phyloP scores from a whole-genome alignment of 768 basidiomycete species.

The Coprinellus micaceus region DNA sequence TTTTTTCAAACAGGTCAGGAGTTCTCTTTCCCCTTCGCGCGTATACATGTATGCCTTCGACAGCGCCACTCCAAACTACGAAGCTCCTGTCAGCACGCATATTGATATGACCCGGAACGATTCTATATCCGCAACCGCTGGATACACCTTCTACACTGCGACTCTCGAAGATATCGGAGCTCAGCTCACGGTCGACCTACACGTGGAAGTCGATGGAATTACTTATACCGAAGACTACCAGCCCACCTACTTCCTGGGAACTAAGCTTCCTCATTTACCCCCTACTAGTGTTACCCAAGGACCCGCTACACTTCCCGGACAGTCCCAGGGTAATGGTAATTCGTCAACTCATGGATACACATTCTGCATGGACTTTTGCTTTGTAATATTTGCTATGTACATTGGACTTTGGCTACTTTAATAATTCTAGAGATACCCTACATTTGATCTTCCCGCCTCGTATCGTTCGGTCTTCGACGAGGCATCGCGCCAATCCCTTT shows the following conservation, averaged over 20 bases:
- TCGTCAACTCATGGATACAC: background rate
- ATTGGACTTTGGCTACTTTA: background rate
- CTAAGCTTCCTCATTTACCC: slow-evolving; percentile 10
- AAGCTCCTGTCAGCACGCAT: slow-evolving; percentile 1
- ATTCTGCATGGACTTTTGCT: background rate
- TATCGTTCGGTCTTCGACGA: background rate
- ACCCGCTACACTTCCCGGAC: background rate
- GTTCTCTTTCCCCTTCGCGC: slow-evolving; percentile 8
- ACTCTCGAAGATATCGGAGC: slow-evolving; percentile 7
- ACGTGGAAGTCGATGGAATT: slow-evolving; percentile 8
- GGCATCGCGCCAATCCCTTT: background rate
- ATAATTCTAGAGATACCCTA: background rate
- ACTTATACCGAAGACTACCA: slow-evolving; percentile 13
- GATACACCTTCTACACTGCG: slow-evolving; percentile 13
- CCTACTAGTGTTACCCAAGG: slow-evolving; percentile 7
- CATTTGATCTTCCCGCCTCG: background rate
- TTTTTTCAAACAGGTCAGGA: slow-evolving; percentile 7
- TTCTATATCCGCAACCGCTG: slow-evolving; percentile 8
- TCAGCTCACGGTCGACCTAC: slow-evolving; percentile 15
- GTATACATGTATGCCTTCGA: slow-evolving; percentile 15
- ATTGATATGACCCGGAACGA: slow-evolving; percentile 10
- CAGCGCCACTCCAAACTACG: slow-evolving; percentile 11
- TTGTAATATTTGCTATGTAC: background rate
- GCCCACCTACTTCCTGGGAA: slow-evolving; percentile 15
- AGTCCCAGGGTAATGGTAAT: background rate